Base-by-base conservation (phyloP, 2,329 filamentous ascomycete species). In the Trichoderma pleuroti region DNA sequence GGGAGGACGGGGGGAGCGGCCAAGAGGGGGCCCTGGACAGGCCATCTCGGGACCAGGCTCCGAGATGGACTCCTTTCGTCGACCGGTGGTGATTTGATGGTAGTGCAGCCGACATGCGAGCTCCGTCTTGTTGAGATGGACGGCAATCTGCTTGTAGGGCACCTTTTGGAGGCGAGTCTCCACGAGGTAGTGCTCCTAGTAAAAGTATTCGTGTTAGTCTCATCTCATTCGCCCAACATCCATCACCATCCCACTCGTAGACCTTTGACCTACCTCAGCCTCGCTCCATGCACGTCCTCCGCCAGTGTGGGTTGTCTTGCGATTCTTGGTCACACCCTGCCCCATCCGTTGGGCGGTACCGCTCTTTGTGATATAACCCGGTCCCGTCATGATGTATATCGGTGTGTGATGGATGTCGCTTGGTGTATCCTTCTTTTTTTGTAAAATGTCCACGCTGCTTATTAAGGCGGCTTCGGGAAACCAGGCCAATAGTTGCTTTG, bases 71-170 rank as follows among this genome's bases (percentile, higher is more conserved):
- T 59, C 28, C 85, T 93, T 93, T 79, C 92, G 91, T 76, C 92
- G 90, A 82, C 92, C 93, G 83, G 88, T 93, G 71, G 91, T 93
- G 73, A 96, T 87, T 78, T 96, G 93, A 78, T 97, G 93, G 79
- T 93, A 95, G 81, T 96, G 93, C 73, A 97, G 87, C 73, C 93
- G 92, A 82, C 93, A 97, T 61, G 93, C 93, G 72, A 96, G 85
- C 83, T 96, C 93, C 0, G 93, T 96, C 85, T 96, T 97, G 82
- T 94, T 93, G 75, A 96, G 84, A 76, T 94, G 91, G 71, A 91
- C 88, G 71, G 93, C 93, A 78, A 96, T 96, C 79, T 95, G 92
- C 85, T 95, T 96, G 82, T 96, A 96, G 0, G 93, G 93, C 90
- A 95, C 93, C 83, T 95, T 95, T 77, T 94, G 92, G 77, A 93